Conservation (phyloP, 2,329 filamentous ascomycete genomes). For the Magnaporthales sp. region DNA sequence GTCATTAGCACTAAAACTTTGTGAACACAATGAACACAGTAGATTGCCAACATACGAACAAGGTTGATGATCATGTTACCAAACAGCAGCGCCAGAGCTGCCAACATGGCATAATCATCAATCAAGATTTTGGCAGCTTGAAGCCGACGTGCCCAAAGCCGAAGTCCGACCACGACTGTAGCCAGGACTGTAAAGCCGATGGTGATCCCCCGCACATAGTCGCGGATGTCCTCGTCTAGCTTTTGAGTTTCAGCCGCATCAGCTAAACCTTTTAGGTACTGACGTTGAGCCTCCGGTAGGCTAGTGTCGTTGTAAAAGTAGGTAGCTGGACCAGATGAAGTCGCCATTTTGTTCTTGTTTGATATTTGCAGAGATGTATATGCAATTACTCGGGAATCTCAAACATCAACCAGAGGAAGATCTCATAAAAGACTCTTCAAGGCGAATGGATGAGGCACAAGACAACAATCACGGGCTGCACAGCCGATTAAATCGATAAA, state of each 20-base stretch:
- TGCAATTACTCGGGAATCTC: no score
- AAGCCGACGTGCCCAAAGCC: constrained; percentile 1
- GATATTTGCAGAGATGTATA: background rate
- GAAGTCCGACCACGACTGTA: constrained; percentile 1
- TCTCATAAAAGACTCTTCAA: no score
- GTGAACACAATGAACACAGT: no score
- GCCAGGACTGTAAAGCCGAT: constrained; percentile 6
- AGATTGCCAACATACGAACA: background rate
- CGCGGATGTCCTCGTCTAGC: background rate
- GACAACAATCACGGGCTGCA: no score
- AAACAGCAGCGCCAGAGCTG: background rate
- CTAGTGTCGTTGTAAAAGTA: constrained; percentile 3
- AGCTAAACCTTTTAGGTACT: background rate
- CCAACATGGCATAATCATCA: constrained; percentile 6
- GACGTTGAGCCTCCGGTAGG: background rate
- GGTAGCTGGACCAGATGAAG: background rate
- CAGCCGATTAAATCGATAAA: no score
- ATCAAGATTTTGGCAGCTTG: background rate
- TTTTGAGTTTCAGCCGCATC: background rate
- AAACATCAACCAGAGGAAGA: no score
- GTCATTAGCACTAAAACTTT: no score
- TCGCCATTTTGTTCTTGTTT: constrained; percentile 1
- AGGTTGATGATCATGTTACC: constrained; percentile 1
- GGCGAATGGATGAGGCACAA: no score
- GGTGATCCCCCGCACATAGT: constrained; percentile 4